Evolutionary conservation across 495 filamentous ascomycete species (phyloP).

Genomic region (Cercophora sp.): DNA sequence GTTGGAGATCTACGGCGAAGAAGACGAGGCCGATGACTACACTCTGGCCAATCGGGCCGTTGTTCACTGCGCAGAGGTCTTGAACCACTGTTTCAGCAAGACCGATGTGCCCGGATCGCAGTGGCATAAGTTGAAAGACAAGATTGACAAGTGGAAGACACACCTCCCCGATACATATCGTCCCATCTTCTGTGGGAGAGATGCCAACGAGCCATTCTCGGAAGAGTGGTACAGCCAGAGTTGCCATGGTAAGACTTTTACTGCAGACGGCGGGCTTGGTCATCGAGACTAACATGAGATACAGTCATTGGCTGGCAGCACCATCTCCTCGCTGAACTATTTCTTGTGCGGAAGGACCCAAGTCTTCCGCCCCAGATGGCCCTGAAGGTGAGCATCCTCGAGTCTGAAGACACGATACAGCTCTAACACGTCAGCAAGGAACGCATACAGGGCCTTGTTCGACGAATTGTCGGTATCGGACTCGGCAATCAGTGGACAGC

Average conservation of each 20-base stretch:
- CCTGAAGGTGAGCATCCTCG: too few relatives aligned
- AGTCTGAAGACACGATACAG: too few relatives aligned
- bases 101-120: constrained; percentile 13
- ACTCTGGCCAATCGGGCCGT: constrained; percentile 53
- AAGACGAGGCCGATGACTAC: constrained; percentile 40
- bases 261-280: too few relatives aligned
- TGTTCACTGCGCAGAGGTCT: constrained; percentile 48
- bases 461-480: constrained; percentile 49
- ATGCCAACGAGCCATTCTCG: constrained; percentile 32
- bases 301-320: constrained; percentile 51
- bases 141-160: constrained; percentile 31
- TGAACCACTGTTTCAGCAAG: constrained; percentile 47
- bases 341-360: constrained; percentile 16
- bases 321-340: constrained; percentile 52
- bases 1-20: too few relatives aligned
- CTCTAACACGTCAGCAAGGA: constrained; percentile 23
- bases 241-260: constrained; percentile 49
- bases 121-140: constrained; percentile 35
- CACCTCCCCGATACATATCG: constrained; percentile 33
- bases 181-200: constrained; percentile 33
- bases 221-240: constrained; percentile 44
- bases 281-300: not conserved
- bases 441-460: constrained; percentile 40
- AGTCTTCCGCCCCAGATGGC: too few relatives aligned
- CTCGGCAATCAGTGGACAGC: constrained; percentile 47